Conservation (phyloP, 306 rosid species). For the Acacia confusa region DNA sequence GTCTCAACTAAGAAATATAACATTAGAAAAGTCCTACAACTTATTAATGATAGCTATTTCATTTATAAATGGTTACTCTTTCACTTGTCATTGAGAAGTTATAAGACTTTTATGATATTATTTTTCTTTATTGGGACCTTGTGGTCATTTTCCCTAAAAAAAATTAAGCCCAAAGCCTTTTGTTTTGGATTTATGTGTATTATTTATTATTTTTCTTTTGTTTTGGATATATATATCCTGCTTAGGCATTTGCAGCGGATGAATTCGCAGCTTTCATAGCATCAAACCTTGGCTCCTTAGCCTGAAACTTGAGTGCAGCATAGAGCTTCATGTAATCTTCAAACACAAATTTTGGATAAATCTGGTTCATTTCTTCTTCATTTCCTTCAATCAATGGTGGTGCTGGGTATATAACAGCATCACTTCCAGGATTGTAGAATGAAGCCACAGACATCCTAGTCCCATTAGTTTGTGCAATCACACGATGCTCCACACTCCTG, state of each 20-base stretch:
- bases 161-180: background rate
- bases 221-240: too few species aligned
- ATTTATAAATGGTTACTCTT: too few species aligned
- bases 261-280: slow-evolving; percentile 49
- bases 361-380: slow-evolving; percentile 44
- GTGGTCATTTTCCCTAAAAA: too few species aligned
- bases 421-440: slow-evolving; percentile 66
- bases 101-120: too few species aligned
- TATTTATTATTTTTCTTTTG: background rate
- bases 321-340: slow-evolving; percentile 72
- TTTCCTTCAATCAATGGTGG: slow-evolving; percentile 50
- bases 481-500: slow-evolving; percentile 64
- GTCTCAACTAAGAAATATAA: too few species aligned
- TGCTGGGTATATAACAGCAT: slow-evolving; percentile 62
- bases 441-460: slow-evolving; percentile 69
- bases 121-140: too few species aligned
- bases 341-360: slow-evolving; percentile 65
- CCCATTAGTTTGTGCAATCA: slow-evolving; percentile 54
- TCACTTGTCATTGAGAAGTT: too few species aligned
- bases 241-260: slow-evolving; percentile 46
- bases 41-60: too few species aligned
- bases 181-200: background rate
- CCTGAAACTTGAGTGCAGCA: slow-evolving; percentile 48
- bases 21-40: too few species aligned
- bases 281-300: slow-evolving; percentile 66